Conservation (phyloP, 306 rosid species). For the Lathyrus tuberosus region DNA sequence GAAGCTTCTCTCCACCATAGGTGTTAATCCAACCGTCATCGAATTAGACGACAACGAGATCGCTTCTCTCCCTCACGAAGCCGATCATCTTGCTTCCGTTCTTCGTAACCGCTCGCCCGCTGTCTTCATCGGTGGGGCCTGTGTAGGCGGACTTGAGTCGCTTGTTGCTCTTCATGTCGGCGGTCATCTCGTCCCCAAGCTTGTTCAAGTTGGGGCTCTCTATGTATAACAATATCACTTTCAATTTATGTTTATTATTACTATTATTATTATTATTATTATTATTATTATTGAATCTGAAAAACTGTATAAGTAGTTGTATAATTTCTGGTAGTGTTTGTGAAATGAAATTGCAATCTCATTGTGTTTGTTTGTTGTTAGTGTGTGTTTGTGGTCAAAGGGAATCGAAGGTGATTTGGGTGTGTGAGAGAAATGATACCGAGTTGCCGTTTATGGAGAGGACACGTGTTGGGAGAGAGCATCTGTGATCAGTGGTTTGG, state of each 20-base stretch:
- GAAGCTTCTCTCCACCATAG: constrained; percentile 82
- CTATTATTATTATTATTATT: neutral
- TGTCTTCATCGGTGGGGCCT: constrained; percentile 80
- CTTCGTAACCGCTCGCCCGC: constrained; percentile 56
- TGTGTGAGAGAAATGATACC: constrained; percentile 25
- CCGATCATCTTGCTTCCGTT: constrained; percentile 5
- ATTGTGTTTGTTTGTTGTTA: neutral
- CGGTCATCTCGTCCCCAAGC: constrained; percentile 91
- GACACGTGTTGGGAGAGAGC: constrained; percentile 54
- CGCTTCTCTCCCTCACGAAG: constrained; percentile 57
- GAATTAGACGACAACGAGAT: constrained; percentile 90
- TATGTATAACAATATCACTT: constrained; percentile 48
- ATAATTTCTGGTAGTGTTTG: constrained; percentile 33
- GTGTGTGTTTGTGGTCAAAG: constrained; percentile 14
- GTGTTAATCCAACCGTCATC: constrained; percentile 96
- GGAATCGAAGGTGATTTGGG: constrained; percentile 8
- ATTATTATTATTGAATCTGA: neutral
- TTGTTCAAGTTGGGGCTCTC: constrained; percentile 87
- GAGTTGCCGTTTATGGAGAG: neutral
- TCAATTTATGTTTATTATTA: neutral
- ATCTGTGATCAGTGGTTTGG: constrained; percentile 29
- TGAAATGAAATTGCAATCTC: constrained; percentile 20
- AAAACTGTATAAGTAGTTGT: constrained; percentile 38
- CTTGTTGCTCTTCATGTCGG: constrained; percentile 96
- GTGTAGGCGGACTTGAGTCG: constrained; percentile 84